phyloP scores from a whole-genome alignment of 2,329 filamentous ascomycete genomes.

The Beauveria sp. region DNA sequence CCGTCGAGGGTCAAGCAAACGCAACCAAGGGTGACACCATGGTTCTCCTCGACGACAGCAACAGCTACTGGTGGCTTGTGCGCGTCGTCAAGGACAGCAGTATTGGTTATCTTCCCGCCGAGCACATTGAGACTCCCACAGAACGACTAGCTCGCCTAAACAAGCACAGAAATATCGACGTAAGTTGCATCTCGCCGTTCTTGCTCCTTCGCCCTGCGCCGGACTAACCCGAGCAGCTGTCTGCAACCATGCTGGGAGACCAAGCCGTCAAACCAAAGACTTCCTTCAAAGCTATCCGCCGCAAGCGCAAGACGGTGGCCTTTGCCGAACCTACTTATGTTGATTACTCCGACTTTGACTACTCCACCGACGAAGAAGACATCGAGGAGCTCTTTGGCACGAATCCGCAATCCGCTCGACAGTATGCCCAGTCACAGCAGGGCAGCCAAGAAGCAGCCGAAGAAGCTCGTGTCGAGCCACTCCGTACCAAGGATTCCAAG shows the following conservation, averaged over 20 bases:
- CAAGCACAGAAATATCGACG: conserved; percentile 97
- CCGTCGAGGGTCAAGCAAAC: conserved; percentile 96
- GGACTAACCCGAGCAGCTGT: conserved; percentile 36
- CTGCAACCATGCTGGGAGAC: conserved; percentile 55
- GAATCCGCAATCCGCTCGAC: conserved; percentile 16
- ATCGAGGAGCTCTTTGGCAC: conserved; percentile 37
- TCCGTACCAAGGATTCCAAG: conserved; percentile 3
- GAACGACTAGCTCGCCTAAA: conserved; percentile 89
- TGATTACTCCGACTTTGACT: conserved; percentile 81
- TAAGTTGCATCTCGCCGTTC: conserved; percentile 37
- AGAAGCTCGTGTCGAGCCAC: conserved; percentile 2
- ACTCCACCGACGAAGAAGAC: conserved; percentile 66
- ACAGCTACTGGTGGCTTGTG: conserved; percentile 99
- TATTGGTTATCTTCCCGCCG: conserved; percentile 88
- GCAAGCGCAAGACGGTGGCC: conserved; percentile 78
- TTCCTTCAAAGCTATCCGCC: conserved; percentile 74
- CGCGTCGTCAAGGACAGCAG: conserved; percentile 95
- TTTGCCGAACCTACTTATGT: conserved; percentile 82
- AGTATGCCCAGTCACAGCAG: conserved; percentile 20
- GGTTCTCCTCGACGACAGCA: conserved; percentile 96
- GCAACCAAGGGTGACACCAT: conserved; percentile 98
- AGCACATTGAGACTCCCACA: conserved; percentile 97
- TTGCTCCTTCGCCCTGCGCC: background rate
- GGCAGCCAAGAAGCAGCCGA: conserved; percentile 20
- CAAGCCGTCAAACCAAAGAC: conserved; percentile 72